Conservation (phyloP, 768 basidiomycete genomes). For the Tylopilus vinaceipallidus region DNA sequence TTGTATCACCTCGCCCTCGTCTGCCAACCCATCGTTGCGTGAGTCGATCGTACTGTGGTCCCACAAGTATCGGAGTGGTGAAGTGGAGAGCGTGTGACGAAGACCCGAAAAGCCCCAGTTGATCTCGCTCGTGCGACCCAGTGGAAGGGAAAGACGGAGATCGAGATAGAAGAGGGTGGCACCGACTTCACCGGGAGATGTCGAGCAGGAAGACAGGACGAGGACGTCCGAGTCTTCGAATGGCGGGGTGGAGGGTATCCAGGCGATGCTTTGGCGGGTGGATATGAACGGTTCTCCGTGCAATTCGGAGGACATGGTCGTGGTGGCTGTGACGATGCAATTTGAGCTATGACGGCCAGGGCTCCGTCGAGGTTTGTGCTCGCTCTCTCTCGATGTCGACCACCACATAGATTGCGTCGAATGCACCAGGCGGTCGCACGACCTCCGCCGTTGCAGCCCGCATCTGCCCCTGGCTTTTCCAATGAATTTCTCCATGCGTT, state of each 20-base stretch:
- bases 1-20: conserved; percentile 20
- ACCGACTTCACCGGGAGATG: conserved; percentile 13
- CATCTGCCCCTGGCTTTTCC: conserved; percentile 16
- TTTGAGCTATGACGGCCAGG: conserved; percentile 10
- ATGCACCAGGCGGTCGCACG: conserved; percentile 21
- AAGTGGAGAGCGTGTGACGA: conserved; percentile 20
- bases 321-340: not conserved
- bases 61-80: conserved; percentile 18
- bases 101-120: conserved; percentile 25
- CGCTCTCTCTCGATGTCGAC: conserved; percentile 7
- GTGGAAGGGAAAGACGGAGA: conserved; percentile 25
- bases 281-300: conserved; percentile 21
- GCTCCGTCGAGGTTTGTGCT: conserved; percentile 3
- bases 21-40: conserved; percentile 3
- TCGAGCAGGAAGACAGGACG: conserved; percentile 27
- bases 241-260: conserved; percentile 13
- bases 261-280: conserved; percentile 23
- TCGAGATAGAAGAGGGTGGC: conserved; percentile 25
- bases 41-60: conserved; percentile 23
- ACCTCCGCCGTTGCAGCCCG: not conserved
- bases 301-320: not conserved
- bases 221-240: conserved; percentile 29
- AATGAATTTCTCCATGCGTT: conserved; percentile 24
- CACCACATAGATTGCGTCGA: conserved; percentile 7
- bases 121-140: conserved; percentile 15